Evolutionary conservation across 108 stramenopile species (phyloP).

Genomic region (Chaetoceros tenuissimus): DNA sequence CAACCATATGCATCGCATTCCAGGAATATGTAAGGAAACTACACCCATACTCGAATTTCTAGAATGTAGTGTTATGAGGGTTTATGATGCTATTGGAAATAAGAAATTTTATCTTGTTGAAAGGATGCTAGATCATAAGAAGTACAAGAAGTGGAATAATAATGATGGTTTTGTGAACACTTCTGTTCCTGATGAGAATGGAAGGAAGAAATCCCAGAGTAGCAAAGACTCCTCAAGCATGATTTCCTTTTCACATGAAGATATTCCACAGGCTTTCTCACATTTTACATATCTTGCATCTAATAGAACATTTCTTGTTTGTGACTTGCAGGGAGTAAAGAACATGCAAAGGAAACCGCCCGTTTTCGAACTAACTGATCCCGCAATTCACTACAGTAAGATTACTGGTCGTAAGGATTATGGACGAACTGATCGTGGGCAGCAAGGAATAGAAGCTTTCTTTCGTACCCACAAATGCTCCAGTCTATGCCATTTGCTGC

Average conservation of each 20-base stretch:
- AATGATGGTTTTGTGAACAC: no score
- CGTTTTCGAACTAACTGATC: conserved; percentile 38
- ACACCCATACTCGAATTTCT: no score
- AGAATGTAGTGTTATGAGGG: no score
- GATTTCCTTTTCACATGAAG: no score
- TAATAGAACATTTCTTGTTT: conserved; percentile 26
- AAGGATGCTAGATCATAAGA: no score
- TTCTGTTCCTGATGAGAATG: no score
- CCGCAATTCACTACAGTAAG: conserved; percentile 35
- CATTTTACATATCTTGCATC: conserved; percentile 35
- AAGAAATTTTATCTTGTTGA: no score
- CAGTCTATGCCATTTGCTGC: conserved; percentile 30
- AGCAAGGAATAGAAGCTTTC: conserved; percentile 32
- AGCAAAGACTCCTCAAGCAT: no score
- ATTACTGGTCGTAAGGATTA: conserved; percentile 17
- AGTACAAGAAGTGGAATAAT: no score
- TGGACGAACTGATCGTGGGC: conserved; percentile 36
- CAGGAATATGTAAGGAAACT: no score
- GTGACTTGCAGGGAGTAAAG: conserved; percentile 46
- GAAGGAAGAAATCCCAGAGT: no score
- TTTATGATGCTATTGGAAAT: no score
- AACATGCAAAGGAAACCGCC: conserved; percentile 1
- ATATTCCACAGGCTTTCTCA: conserved; percentile 43
- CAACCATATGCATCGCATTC: conserved; percentile 12
- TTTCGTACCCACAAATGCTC: conserved; percentile 30